Evolutionary conservation across 1,139 yeast genomes (phyloP).

Genomic region (Chernovozyma aurita): DNA sequence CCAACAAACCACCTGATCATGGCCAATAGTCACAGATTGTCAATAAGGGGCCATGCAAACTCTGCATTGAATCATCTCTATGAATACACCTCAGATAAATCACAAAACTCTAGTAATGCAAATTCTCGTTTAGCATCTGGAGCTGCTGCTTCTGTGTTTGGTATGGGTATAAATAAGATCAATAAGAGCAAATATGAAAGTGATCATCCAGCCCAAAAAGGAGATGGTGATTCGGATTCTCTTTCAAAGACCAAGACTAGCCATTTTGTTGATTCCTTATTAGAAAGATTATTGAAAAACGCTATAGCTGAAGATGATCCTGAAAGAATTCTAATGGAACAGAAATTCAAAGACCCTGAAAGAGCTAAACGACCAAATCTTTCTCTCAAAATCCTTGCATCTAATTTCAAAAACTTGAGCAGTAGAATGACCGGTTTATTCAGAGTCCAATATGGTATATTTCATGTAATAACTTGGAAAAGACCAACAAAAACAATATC

Average conservation of each 20-base stretch:
- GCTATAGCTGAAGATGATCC: constrained; percentile 45
- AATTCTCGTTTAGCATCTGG: constrained; percentile 3
- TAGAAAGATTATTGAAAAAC: constrained; percentile 48
- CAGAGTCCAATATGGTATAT: constrained; percentile 50
- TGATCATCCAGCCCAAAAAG: not conserved
- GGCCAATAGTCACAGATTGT: too few relatives aligned
- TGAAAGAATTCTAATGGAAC: constrained; percentile 41
- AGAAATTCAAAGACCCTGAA: constrained; percentile 41
- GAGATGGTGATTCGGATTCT: not conserved
- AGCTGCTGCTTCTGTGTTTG: constrained; percentile 5
- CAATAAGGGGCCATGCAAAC: constrained; percentile 1
- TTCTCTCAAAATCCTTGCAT: constrained; percentile 44
- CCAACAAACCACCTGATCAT: too few relatives aligned
- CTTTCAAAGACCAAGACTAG: not conserved
- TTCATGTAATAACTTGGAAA: constrained; percentile 59
- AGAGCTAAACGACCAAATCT: constrained; percentile 44
- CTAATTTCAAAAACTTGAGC: constrained; percentile 51
- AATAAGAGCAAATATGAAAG: not conserved
- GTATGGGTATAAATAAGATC: constrained; percentile 1
- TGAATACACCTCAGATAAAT: not conserved
- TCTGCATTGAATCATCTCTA: constrained; percentile 4
- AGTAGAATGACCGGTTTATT: constrained; percentile 50
- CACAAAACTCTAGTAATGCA: not conserved
- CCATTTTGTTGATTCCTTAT: constrained; percentile 56
- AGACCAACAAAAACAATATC: constrained; percentile 55